These are phyloP conservation scores for Protea cynaroides DNA, from an alignment of 164 flowering plant genomes.

Conservation along the genomic window DNA sequence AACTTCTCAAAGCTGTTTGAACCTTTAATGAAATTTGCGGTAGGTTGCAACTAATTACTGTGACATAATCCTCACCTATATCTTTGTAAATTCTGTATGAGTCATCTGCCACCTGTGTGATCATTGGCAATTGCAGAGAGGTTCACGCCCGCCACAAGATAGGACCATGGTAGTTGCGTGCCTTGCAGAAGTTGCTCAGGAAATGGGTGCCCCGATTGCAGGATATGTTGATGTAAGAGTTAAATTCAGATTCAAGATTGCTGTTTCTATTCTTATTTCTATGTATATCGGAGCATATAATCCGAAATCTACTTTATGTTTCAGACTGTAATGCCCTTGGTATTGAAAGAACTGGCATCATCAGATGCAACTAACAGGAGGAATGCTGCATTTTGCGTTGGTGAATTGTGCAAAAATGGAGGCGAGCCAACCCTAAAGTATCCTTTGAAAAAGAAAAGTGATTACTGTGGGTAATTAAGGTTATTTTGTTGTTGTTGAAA, in stretches of 20 bases:
- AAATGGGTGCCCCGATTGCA: conserved; percentile 91
- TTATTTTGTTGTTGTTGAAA: background rate
- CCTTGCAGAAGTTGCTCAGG: conserved; percentile 96
- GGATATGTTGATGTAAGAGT: conserved; percentile 71
- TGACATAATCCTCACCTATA: background rate
- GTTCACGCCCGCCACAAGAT: conserved; percentile 80
- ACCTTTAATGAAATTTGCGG: conserved; percentile 94
- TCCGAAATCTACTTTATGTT: conserved; percentile 7
- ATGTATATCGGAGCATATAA: no score
- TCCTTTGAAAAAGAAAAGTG: conserved; percentile 18
- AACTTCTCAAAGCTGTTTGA: conserved; percentile 69
- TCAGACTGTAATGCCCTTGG: conserved; percentile 86
- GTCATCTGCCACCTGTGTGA: conserved; percentile 1
- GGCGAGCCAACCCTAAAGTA: conserved; percentile 74
- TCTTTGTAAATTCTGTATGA: background rate
- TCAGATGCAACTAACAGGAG: conserved; percentile 85
- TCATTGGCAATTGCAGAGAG: conserved; percentile 49
- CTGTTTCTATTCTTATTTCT: background rate
- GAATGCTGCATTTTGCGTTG: conserved; percentile 98
- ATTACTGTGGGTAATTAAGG: background rate
- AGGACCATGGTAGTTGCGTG: conserved; percentile 98
- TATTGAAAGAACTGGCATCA: conserved; percentile 77
- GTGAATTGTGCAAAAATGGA: conserved; percentile 92
- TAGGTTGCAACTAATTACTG: conserved; percentile 24
- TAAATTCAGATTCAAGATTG: background rate